Base-by-base conservation (phyloP, 2,329 filamentous ascomycete species). In the Alternaria longipes region DNA sequence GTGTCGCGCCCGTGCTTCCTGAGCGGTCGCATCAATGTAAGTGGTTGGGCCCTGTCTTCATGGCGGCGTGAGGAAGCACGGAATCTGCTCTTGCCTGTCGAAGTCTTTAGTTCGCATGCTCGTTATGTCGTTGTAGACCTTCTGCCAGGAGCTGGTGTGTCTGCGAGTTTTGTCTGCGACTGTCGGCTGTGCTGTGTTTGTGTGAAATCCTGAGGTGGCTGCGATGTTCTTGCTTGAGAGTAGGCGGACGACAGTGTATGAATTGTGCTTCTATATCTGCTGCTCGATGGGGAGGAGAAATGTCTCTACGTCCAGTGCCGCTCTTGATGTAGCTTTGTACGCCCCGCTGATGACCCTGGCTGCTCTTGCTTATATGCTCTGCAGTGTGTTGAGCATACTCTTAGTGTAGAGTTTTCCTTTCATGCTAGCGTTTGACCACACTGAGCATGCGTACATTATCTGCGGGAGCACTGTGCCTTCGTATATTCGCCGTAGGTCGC, bases 381-480 rank as follows among this genome's bases (percentile, higher is more conserved):
- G 52, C 41, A 65, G 51, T 20, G 44, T 59, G 18, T 64, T 55
- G 28, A 67, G 60, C 34, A 50, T 64, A 41, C 65, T 63, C 51
- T 64, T 54, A 20, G 59, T 68, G 38, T 68, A 66, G 11, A 55
- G 49, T 46, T 59, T 42, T 57, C 46, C 66, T 59, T 54, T 67
- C 24, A 53, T 56, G 30, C 52, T 70, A 18, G 50, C 46, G 45
- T n/a, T 65, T 46, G 24, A 60, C 73, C 59, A 78, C 42, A 69
- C 66, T 20, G 66, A 72, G 56, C 68, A 71, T 5, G 67, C 64
- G 47, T 72, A 79, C 30, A 78, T 66, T 30, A 79, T 66, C 60
- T 77, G 67, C 5, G 66, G 72, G 24, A 77, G 61, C 18, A 71
- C 57, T 8, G 74, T 69, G 42, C 62, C 73, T 63, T 70, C 42